Evolutionary conservation across 2,329 filamentous ascomycete species (phyloP).

Genomic region (Orbilia ellipsospora): DNA sequence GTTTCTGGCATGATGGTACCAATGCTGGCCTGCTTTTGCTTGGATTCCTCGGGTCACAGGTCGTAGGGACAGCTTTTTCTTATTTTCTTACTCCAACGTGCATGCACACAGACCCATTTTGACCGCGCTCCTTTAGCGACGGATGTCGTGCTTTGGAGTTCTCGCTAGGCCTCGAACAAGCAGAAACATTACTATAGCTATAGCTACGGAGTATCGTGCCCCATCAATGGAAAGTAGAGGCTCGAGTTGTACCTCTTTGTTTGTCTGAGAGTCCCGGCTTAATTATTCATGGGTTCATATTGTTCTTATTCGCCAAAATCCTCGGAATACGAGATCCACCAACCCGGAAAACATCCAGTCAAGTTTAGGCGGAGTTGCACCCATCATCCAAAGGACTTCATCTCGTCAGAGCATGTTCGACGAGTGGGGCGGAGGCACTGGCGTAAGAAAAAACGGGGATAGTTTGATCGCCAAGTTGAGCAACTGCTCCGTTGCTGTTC

Average conservation of each 20-base stretch:
- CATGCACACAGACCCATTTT: slow-evolving; percentile 53
- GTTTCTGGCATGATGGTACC: slow-evolving; percentile 43
- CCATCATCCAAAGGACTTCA: background rate
- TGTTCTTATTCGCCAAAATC: slow-evolving; percentile 9
- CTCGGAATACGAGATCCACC: slow-evolving; percentile 54
- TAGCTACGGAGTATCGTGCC: background rate
- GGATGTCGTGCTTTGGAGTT: slow-evolving; percentile 11
- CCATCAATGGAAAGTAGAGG: slow-evolving; percentile 1
- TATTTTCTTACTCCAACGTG: slow-evolving; percentile 53
- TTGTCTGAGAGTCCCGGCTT: background rate
- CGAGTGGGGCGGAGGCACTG: slow-evolving; percentile 51
- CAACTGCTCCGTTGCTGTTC: slow-evolving; percentile 12
- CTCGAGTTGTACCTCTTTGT: too few relatives aligned
- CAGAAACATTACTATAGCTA: slow-evolving; percentile 25
- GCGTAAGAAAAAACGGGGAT: slow-evolving; percentile 41
- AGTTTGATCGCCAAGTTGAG: slow-evolving; percentile 24
- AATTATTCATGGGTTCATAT: background rate
- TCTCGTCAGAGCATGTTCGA: slow-evolving; percentile 23
- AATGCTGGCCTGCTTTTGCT: slow-evolving; percentile 22
- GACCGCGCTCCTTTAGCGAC: slow-evolving; percentile 1
- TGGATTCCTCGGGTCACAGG: slow-evolving; percentile 27
- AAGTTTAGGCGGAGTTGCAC: slow-evolving; percentile 47
- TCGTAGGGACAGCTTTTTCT: slow-evolving; percentile 22
- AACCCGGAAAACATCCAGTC: slow-evolving; percentile 33
- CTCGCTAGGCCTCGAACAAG: slow-evolving; percentile 17